Percentiles rank a stretch among this genome's conserved stretches.
Conservation (phyloP, 2,329 filamentous ascomycete species). For the Aurifilum marmelostoma region DNA sequence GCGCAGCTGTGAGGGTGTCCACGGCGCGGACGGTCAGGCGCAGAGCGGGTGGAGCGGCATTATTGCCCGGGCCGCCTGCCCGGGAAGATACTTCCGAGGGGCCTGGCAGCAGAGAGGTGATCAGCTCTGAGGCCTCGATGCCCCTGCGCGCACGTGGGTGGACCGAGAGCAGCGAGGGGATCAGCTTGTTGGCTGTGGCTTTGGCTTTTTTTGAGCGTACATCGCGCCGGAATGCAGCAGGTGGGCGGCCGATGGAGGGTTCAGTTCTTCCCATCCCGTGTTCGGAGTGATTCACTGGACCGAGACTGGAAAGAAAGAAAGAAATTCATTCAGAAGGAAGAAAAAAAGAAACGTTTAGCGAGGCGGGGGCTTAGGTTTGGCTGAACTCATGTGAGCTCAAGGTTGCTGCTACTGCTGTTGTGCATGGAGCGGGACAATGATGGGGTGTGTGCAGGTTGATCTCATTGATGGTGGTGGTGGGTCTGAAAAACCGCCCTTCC, state of each 20-base stretch:
- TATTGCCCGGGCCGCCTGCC: not conserved
- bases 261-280: conserved; percentile 22
- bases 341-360: no score
- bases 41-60: not conserved
- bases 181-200: conserved; percentile 61
- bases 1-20: conserved; percentile 23
- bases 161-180: conserved; percentile 57
- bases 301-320: no score
- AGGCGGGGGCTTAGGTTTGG: no score
- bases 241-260: conserved; percentile 21
- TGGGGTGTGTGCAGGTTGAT: not conserved
- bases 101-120: conserved; percentile 37
- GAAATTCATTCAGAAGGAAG: no score
- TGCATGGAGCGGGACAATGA: no score
- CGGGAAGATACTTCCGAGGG: no score
- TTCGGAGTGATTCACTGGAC: not conserved
- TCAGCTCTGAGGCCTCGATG: conserved; percentile 54
- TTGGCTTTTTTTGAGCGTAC: conserved; percentile 57
- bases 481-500: not conserved
- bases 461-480: not conserved
- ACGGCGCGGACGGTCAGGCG: conserved; percentile 15
- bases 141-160: conserved; percentile 60
- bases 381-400: no score
- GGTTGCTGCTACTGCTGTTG: no score
- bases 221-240: conserved; percentile 20